Percentiles rank a stretch among this genome's conserved stretches.
These are phyloP conservation scores for Martensiomyces pterosporus DNA, from an alignment of 192 early-diverging fungal genomes.

Conservation along the genomic window DNA sequence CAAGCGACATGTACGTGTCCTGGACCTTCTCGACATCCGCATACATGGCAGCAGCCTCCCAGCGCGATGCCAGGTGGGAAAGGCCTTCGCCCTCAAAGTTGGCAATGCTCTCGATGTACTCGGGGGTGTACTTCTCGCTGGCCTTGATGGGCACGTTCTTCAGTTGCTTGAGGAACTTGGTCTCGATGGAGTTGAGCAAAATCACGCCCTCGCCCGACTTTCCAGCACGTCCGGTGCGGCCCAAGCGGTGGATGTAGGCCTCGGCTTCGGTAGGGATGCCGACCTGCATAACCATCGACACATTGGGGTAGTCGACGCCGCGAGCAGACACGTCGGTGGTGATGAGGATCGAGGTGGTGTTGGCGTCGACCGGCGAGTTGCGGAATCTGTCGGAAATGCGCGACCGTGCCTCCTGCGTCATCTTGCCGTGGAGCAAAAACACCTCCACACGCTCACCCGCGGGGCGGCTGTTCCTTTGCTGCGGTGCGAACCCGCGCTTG, in stretches of 20 bases:
- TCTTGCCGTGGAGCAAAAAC: conserved; percentile 73
- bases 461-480: neutral
- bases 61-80: conserved; percentile 30
- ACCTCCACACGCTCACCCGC: conserved; percentile 30
- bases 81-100: conserved; percentile 15
- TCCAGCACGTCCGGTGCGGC: conserved; percentile 94
- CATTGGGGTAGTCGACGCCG: conserved; percentile 95
- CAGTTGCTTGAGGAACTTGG: conserved; percentile 62
- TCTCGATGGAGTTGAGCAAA: conserved; percentile 75
- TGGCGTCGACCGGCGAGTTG: conserved; percentile 23
- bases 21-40: conserved; percentile 26
- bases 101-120: conserved; percentile 20
- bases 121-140: conserved; percentile 37
- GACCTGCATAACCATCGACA: conserved; percentile 84
- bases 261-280: conserved; percentile 78
- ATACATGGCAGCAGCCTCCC: conserved; percentile 9
- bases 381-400: conserved; percentile 75
- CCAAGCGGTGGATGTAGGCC: conserved; percentile 94
- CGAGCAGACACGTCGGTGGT: conserved; percentile 96
- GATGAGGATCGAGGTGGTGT: conserved; percentile 65
- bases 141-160: conserved; percentile 55
- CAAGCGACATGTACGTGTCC: conserved; percentile 47
- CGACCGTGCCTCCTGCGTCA: conserved; percentile 68
- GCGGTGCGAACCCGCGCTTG: neutral
- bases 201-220: conserved; percentile 83